These are phyloP conservation scores for Coemansia sp. DNA, from an alignment of 192 early-diverging fungal species.

Conservation along the genomic window DNA sequence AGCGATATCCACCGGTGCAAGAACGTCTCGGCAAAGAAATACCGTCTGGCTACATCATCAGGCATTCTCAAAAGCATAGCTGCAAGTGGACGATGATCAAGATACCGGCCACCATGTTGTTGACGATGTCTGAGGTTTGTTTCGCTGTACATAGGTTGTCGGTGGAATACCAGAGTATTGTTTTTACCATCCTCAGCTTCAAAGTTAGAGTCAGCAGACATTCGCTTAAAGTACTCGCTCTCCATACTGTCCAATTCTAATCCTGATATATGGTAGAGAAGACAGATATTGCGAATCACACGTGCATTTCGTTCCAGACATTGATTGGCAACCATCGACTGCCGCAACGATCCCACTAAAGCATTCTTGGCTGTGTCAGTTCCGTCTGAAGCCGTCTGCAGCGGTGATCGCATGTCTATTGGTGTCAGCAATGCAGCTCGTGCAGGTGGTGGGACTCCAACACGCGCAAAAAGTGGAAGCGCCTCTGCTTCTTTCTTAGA, in stretches of 20 bases:
- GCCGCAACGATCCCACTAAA: slow-evolving; percentile 41
- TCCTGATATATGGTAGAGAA: slow-evolving; percentile 38
- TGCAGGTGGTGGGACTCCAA: slow-evolving; percentile 38
- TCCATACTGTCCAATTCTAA: slow-evolving; percentile 31
- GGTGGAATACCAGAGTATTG: slow-evolving; percentile 8
- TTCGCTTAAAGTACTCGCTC: slow-evolving; percentile 4
- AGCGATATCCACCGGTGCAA: slow-evolving; percentile 50
- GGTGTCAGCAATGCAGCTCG: slow-evolving; percentile 2
- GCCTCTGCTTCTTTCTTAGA: slow-evolving; percentile 8
- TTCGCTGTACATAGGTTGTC: slow-evolving; percentile 24
- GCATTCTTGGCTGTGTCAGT: not conserved
- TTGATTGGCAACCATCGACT: slow-evolving; percentile 38
- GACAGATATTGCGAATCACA: slow-evolving; percentile 47
- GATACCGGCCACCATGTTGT: slow-evolving; percentile 22
- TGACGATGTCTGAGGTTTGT: not conserved
- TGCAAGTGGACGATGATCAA: slow-evolving; percentile 43
- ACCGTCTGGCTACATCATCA: slow-evolving; percentile 41
- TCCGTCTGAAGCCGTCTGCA: not conserved
- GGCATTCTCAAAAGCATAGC: slow-evolving; percentile 44
- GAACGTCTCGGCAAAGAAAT: slow-evolving; percentile 52
- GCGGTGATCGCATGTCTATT: slow-evolving; percentile 36
- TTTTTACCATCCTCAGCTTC: not conserved
- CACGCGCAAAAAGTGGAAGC: slow-evolving; percentile 45
- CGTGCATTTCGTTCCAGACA: slow-evolving; percentile 48
- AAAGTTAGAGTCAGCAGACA: not conserved